Evolutionary conservation across 2,329 filamentous ascomycete genomes (phyloP).

Genomic region (Thelonectria rubi): DNA sequence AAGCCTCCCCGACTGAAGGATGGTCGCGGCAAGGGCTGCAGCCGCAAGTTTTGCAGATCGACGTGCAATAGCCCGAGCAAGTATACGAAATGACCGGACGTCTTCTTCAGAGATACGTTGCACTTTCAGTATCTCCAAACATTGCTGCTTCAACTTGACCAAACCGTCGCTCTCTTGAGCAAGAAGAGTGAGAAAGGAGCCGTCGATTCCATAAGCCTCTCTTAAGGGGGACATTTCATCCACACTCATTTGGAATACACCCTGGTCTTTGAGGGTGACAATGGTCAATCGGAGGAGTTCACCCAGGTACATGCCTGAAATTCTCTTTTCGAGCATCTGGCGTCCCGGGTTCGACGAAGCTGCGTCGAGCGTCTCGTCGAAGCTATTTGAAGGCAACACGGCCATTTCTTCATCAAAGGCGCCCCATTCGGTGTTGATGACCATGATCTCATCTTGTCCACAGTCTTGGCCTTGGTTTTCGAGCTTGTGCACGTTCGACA

Average conservation of each 20-base stretch:
- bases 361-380: slow-evolving; percentile 58
- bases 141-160: background rate
- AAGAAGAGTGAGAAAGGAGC: background rate
- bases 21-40: slow-evolving; percentile 3
- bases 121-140: background rate
- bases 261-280: background rate
- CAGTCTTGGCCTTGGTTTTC: slow-evolving; percentile 23
- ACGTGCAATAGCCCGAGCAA: slow-evolving; percentile 9
- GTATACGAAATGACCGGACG: background rate
- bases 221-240: background rate
- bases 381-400: slow-evolving; percentile 8
- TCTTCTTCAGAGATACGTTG: background rate
- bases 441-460: slow-evolving; percentile 1
- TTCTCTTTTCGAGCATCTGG: slow-evolving; percentile 84
- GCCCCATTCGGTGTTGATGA: slow-evolving; percentile 26
- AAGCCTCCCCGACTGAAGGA: slow-evolving; percentile 11
- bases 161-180: background rate
- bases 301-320: slow-evolving; percentile 84
- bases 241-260: background rate
- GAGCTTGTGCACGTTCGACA: slow-evolving; percentile 68
- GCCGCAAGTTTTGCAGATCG: slow-evolving; percentile 10
- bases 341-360: slow-evolving; percentile 77
- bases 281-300: slow-evolving; percentile 73
- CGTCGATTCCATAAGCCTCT: background rate
- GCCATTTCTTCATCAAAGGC: slow-evolving; percentile 16